Evolutionary conservation across 192 early-diverging fungal species (phyloP).

Genomic region (Chytriomyces hyalinus): DNA sequence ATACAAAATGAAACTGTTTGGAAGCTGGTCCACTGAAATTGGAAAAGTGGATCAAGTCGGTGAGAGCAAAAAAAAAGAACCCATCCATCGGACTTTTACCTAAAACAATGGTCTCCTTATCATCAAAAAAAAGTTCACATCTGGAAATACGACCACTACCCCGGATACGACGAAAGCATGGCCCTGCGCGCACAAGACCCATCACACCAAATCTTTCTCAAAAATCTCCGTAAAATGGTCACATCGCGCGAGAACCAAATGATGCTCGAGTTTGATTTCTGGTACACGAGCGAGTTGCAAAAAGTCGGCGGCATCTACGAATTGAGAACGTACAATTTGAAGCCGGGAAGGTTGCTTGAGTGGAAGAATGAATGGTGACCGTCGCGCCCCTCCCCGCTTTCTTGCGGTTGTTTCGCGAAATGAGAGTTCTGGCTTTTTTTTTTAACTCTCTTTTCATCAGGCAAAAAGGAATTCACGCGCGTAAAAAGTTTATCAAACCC

Average conservation of each 20-base stretch:
- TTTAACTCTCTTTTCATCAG: constrained; percentile 29
- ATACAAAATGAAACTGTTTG: constrained; percentile 81
- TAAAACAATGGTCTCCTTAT: too few species aligned
- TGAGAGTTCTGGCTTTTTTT: not conserved
- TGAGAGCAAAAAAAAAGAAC: constrained; percentile 41
- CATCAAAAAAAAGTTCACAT: constrained; percentile 91
- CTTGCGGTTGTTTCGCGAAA: too few species aligned
- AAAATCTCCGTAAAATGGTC: constrained; percentile 72
- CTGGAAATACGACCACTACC: constrained; percentile 94
- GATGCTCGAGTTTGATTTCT: constrained; percentile 92
- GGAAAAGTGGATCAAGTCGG: constrained; percentile 85
- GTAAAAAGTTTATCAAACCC: constrained; percentile 85
- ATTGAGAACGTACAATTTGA: constrained; percentile 83
- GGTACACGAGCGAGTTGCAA: constrained; percentile 72
- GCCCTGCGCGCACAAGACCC: constrained; percentile 63
- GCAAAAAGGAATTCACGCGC: constrained; percentile 85
- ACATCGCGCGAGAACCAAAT: constrained; percentile 78
- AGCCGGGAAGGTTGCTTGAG: constrained; percentile 87
- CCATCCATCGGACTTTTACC: not conserved
- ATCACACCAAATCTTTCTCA: constrained; percentile 70
- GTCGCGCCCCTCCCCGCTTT: too few species aligned
- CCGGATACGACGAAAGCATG: constrained; percentile 74
- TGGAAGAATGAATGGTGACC: constrained; percentile 93
- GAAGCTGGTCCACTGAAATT: constrained; percentile 87
- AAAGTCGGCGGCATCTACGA: constrained; percentile 86